phyloP scores from a whole-genome alignment of 2,329 filamentous ascomycete genomes.

The Monilinia laxa region DNA sequence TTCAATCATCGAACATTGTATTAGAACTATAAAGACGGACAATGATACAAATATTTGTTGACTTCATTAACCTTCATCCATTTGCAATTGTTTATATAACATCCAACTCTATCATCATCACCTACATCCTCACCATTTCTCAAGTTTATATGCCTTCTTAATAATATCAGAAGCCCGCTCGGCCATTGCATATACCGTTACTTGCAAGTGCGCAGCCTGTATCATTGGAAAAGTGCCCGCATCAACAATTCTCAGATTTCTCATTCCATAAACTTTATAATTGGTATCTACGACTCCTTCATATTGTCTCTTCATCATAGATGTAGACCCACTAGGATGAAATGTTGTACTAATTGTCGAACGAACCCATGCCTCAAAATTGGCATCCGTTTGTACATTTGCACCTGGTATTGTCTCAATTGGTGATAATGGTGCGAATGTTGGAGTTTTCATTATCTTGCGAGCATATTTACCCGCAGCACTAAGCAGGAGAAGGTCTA shows the following conservation, averaged over 20 bases:
- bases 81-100: background rate
- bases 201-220: slow-evolving; percentile 27
- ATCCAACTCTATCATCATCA: background rate
- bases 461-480: slow-evolving; percentile 6
- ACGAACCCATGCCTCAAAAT: slow-evolving; percentile 15
- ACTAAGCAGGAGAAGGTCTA: slow-evolving; percentile 12
- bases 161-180: slow-evolving; percentile 29
- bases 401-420: slow-evolving; percentile 8
- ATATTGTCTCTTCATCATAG: slow-evolving; percentile 28
- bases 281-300: slow-evolving; percentile 30
- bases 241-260: slow-evolving; percentile 30
- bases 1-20: background rate
- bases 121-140: background rate
- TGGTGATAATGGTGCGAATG: slow-evolving; percentile 6
- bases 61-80: too few relatives aligned
- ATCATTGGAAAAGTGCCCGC: slow-evolving; percentile 32
- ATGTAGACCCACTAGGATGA: slow-evolving; percentile 29
- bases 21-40: too few relatives aligned
- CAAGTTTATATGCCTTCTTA: slow-evolving; percentile 4
- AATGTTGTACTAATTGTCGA: slow-evolving; percentile 8
- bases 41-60: too few relatives aligned
- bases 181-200: slow-evolving; percentile 30
- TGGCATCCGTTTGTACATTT: background rate
- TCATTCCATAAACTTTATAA: slow-evolving; percentile 29
- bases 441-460: slow-evolving; percentile 1